phyloP scores from a whole-genome alignment of 129 eudicot species.

The Tagetes patula region DNA sequence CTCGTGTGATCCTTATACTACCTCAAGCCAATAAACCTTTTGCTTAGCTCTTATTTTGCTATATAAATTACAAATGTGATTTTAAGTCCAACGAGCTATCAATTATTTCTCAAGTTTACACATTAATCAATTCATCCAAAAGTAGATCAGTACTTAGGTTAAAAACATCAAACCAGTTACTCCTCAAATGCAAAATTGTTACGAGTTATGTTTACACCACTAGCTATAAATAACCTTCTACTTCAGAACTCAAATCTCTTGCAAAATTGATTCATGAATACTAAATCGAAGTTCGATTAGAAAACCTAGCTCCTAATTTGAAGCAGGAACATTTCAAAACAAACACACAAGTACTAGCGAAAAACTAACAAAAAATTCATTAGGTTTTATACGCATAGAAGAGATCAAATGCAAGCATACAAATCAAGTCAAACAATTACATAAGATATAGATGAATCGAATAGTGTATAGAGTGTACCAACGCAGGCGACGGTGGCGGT shows the following conservation, averaged over 20 bases:
- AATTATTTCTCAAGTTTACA: background rate
- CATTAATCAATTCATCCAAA: background rate
- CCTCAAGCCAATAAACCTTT: background rate
- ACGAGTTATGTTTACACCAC: background rate
- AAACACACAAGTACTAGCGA: slow-evolving; percentile 1
- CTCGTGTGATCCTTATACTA: slow-evolving; percentile 6
- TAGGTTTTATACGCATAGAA: slow-evolving; percentile 6
- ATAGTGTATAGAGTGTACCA: slow-evolving; percentile 37
- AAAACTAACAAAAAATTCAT: background rate
- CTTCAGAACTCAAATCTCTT: background rate
- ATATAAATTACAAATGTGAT: background rate
- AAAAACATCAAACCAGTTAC: background rate
- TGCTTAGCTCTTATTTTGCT: background rate
- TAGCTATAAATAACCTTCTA: background rate
- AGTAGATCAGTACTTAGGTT: slow-evolving; percentile 19
- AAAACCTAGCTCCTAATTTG: background rate
- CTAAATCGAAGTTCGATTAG: slow-evolving; percentile 18
- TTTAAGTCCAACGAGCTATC: background rate
- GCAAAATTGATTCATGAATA: background rate
- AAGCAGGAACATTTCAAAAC: background rate
- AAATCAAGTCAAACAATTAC: slow-evolving; percentile 10
- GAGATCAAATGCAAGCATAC: background rate
- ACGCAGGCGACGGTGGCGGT: slow-evolving; percentile 88
- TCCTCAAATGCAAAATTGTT: background rate
- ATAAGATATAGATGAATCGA: background rate